A percentile compares a stretch with the other conserved stretches of the same genome.
phyloP scores from a whole-genome alignment of 345 rosid genomes.

The Euphorbia tirucalli region DNA sequence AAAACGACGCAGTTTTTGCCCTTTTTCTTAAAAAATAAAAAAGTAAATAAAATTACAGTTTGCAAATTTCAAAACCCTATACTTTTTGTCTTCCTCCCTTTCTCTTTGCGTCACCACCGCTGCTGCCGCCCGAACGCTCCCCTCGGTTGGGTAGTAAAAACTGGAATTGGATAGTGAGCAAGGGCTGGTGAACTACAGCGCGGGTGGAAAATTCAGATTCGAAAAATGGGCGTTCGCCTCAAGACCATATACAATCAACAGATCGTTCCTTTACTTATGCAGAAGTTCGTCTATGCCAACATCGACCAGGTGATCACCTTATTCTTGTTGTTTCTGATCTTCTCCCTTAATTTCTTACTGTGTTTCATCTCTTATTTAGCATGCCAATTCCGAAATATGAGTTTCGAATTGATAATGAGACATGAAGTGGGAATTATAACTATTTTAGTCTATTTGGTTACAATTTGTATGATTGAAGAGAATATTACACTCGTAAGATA shows the following conservation, averaged over 20 bases:
- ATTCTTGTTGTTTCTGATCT: neutral
- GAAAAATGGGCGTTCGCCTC: constrained; percentile 60
- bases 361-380: neutral
- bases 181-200: constrained; percentile 44
- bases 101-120: too few relatives aligned
- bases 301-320: constrained; percentile 57
- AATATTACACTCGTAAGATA: neutral
- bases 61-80: too few relatives aligned
- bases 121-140: too few relatives aligned
- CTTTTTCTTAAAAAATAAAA: too few relatives aligned
- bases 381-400: neutral
- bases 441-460: neutral
- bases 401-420: constrained; percentile 1
- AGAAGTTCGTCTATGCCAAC: constrained; percentile 77
- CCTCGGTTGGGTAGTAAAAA: too few relatives aligned
- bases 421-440: neutral
- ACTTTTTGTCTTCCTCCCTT: too few relatives aligned
- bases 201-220: constrained; percentile 80
- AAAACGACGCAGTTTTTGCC: too few relatives aligned
- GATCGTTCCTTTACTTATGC: constrained; percentile 72
- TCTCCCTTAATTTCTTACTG: neutral
- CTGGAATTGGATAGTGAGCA: constrained; percentile 34
- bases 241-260: constrained; percentile 67
- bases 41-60: too few relatives aligned
- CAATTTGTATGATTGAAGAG: neutral